These are phyloP conservation scores for Solanum stenotomum DNA, from an alignment of 257 asterid species.

Conservation along the genomic window DNA sequence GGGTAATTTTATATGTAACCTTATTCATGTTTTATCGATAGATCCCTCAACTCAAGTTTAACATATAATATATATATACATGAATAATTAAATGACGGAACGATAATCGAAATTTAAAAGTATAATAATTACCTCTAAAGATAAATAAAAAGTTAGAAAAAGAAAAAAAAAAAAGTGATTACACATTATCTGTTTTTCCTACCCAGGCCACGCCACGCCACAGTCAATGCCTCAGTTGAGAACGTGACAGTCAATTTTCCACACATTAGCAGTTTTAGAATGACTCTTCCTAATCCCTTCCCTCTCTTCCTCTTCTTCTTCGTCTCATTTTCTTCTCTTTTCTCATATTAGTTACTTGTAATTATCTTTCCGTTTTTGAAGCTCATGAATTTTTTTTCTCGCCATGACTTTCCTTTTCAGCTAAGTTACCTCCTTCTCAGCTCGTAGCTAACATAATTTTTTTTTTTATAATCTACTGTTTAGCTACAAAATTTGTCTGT, in stretches of 20 bases:
- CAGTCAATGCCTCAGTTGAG: conserved; percentile 3
- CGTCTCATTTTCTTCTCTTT: neutral
- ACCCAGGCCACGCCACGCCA: neutral
- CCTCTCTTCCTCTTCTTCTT: neutral
- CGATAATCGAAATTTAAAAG: too few relatives aligned
- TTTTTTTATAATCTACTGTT: neutral
- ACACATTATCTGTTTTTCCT: neutral
- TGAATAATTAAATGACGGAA: too few relatives aligned
- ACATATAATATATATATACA: neutral
- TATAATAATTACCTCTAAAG: neutral
- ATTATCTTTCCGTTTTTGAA: conserved; percentile 1
- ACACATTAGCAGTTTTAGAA: conserved; percentile 9
- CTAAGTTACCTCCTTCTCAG: conserved; percentile 5
- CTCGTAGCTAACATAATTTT: neutral
- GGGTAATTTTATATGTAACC: neutral
- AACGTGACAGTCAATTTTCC: conserved; percentile 42
- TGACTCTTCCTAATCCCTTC: conserved; percentile 12
- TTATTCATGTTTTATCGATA: neutral
- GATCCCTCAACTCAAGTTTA: neutral
- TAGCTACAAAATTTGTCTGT: neutral
- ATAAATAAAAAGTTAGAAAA: neutral
- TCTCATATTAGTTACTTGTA: neutral
- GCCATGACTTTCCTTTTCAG: neutral
- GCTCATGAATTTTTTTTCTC: neutral
- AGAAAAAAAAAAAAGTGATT: neutral